Evolutionary conservation across 768 basidiomycete genomes (phyloP).

Genomic region (Hypholoma fasciculare): DNA sequence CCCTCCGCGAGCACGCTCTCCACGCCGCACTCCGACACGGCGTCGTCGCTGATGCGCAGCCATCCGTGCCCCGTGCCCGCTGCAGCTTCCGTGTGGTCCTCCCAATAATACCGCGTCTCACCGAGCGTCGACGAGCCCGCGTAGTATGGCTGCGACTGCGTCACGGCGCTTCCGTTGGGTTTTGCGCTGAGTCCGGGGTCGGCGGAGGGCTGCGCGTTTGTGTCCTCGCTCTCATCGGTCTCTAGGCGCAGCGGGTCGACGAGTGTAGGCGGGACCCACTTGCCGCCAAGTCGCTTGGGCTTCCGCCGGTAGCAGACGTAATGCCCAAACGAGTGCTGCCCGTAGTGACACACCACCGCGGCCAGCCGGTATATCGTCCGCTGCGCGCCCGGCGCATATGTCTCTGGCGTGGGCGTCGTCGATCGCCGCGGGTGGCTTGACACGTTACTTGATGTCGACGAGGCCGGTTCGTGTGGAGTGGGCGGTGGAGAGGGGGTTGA

Average conservation of each 20-base stretch:
- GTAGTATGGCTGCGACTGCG: conserved; percentile 2
- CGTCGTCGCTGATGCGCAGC: conserved; percentile 88
- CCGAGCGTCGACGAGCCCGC: conserved; percentile 16
- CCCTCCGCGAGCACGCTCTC: conserved; percentile 75
- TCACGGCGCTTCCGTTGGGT: conserved; percentile 1
- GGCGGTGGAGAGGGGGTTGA: conserved; percentile 57
- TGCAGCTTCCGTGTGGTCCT: conserved; percentile 42
- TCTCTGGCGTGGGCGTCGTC: conserved; percentile 57
- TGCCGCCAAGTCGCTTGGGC: conserved; percentile 53
- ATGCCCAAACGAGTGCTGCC: conserved; percentile 91
- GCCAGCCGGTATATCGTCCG: conserved; percentile 83
- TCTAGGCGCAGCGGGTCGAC: conserved; percentile 28
- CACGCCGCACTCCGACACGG: conserved; percentile 74
- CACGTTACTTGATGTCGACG: conserved; percentile 7
- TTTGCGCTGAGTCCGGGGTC: neutral
- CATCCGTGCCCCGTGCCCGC: conserved; percentile 65
- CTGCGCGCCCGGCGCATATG: conserved; percentile 39
- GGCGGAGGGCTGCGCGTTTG: conserved; percentile 14
- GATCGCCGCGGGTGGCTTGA: conserved; percentile 36
- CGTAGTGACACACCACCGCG: conserved; percentile 91
- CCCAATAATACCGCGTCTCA: conserved; percentile 51
- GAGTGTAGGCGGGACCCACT: conserved; percentile 35
- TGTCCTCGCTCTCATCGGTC: conserved; percentile 20
- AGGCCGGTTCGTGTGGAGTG: conserved; percentile 15
- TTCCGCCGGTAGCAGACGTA: conserved; percentile 91